Evolutionary conservation across 495 filamentous ascomycete genomes (phyloP).

Genomic region (Rhypophila decipiens): DNA sequence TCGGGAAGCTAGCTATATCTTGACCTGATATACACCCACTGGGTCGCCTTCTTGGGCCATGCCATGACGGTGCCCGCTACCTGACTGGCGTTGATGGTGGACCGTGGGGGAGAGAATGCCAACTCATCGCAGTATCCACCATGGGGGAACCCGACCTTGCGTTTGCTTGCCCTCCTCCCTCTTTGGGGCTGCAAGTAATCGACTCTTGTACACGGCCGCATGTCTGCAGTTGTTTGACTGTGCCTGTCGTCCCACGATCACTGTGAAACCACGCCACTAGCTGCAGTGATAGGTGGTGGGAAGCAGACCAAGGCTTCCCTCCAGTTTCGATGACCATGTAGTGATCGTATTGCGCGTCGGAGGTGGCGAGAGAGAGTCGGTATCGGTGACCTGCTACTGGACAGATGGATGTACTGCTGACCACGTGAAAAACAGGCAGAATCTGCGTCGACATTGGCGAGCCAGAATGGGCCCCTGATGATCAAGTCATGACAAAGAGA

Average conservation of each 20-base stretch:
- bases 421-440: constrained; percentile 17
- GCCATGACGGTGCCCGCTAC: constrained; percentile 1
- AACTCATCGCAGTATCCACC: constrained; percentile 21
- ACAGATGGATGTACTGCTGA: constrained; percentile 14
- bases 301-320: not conserved
- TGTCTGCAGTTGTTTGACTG: not conserved
- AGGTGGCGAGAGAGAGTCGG: not conserved
- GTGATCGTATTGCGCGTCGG: constrained; percentile 5
- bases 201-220: no score
- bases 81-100: not conserved
- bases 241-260: constrained; percentile 13
- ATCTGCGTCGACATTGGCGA: constrained; percentile 17
- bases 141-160: constrained; percentile 6
- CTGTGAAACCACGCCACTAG: constrained; percentile 19
- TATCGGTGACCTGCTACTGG: constrained; percentile 9
- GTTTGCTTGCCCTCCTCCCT: constrained; percentile 4
- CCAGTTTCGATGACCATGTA: constrained; percentile 1
- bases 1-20: constrained; percentile 16
- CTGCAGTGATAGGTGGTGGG: constrained; percentile 7
- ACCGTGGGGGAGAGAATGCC: constrained; percentile 19
- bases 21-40: constrained; percentile 22
- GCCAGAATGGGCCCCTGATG: constrained; percentile 4
- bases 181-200: not conserved
- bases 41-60: constrained; percentile 7
- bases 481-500: constrained; percentile 1